Evolutionary conservation across 805 yeast genomes (phyloP), one percentile per base, ranked within the genome.

Genomic region (Naumovozyma castellii): DNA sequence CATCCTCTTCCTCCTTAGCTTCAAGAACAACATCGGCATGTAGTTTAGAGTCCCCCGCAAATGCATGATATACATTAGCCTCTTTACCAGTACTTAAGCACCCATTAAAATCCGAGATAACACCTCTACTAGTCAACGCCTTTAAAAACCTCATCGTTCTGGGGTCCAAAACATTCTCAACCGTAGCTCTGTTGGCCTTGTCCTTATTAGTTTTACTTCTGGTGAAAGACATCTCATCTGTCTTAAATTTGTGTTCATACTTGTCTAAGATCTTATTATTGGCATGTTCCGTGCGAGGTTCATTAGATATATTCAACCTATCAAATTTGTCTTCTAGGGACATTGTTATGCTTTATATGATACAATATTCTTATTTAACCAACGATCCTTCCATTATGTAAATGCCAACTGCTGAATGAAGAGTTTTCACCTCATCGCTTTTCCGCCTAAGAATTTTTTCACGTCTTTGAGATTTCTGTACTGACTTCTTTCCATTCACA

Each of bases 1-100:
- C 35, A 32, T 30, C 40, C 2, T 34, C 39, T 15, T 39, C 25
- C 29, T 38, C 57, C 13, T 47, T 47, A 27, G 30, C 5, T 10
- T 27, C 14, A 3, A 10, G 19, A 15, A n/a, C 22, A 28, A 29
- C 38, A 55, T 32, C 57, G 14, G 62, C 55, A n/a, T 38, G 39
- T 14, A 43, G 42, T 40, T 49, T 51, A 14, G 56, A 66, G 10
- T 46, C 43, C 6, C 64, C 64, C n/a, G 62, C 62, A 43, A 60
- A 54, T 2, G 94, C 96, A 56, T 84, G 90, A 58, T 92, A 92
- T 0, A 92, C 97, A 55, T 92, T 92, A n/a, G 98, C 98, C 62
- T 92, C 99, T 60, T 92, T 92, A 36, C 99, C 99, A 0, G 98
- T 92, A 52, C 92, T 79, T 36, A 92, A 71, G 59, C 97, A 92